Conservation (phyloP, 345 rosid species). For the Boechera divaricarpa region DNA sequence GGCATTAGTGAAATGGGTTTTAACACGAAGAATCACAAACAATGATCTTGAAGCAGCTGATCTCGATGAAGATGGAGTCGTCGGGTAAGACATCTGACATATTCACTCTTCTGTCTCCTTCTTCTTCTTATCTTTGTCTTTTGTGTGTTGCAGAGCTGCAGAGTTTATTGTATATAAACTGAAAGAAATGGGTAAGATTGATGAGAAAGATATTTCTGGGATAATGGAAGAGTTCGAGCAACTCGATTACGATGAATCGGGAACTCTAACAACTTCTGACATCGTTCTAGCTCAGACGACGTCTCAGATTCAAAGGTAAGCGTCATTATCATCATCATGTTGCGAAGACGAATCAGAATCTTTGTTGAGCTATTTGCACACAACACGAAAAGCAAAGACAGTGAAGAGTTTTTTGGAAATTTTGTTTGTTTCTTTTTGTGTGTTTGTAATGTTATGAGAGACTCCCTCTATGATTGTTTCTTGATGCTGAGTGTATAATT, state of each 20-base stretch:
- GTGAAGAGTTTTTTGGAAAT: neutral
- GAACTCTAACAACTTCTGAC: slow-evolving; percentile 43
- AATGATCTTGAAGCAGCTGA: slow-evolving; percentile 89
- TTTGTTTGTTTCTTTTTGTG: neutral
- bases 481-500: slow-evolving; percentile 25
- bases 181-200: slow-evolving; percentile 89
- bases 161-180: slow-evolving; percentile 79
- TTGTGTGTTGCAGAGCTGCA: slow-evolving; percentile 48
- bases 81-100: slow-evolving; percentile 58
- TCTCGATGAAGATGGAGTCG: slow-evolving; percentile 70
- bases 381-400: slow-evolving; percentile 1
- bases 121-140: slow-evolving; percentile 1
- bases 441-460: slow-evolving; percentile 17
- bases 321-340: slow-evolving; percentile 9
- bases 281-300: slow-evolving; percentile 41
- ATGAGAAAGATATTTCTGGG: slow-evolving; percentile 63
- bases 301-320: slow-evolving; percentile 34
- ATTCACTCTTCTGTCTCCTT: neutral
- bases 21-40: slow-evolving; percentile 59
- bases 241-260: slow-evolving; percentile 62
- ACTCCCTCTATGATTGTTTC: slow-evolving; percentile 8
- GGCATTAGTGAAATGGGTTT: slow-evolving; percentile 73
- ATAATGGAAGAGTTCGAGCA: slow-evolving; percentile 78
- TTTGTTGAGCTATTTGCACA: slow-evolving; percentile 9
- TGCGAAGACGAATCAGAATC: neutral